Base-by-base conservation (phyloP, 2,329 filamentous ascomycete species). In the Cercospora sp. region DNA sequence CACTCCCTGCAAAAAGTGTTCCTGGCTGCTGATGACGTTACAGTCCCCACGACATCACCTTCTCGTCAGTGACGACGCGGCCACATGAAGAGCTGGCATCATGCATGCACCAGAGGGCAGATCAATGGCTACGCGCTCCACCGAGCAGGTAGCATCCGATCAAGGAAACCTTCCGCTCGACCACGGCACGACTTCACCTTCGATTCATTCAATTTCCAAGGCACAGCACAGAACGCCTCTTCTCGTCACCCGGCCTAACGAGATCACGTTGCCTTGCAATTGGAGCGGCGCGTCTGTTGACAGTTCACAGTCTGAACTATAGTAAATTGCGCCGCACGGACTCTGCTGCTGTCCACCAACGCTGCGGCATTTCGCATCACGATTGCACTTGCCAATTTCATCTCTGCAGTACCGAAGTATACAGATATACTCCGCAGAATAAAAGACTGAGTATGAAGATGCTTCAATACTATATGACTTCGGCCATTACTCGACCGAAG, bases 401-500 rank as follows among this genome's bases (percentile, higher is more conserved):
- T 16, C 37, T 43, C 37, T 43, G 16, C 37, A n/a, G 37, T 8
- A n/a, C 37, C 6, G 37, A 7, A 7, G 7, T 3, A n/a, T 8
- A n/a, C 37, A 43, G 37, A n/a, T n/a, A n/a, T n/a, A 43, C 37
- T n/a, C 6, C n/a, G 37, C 16, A 43, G 16, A 43, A 8, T n/a
- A n/a, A n/a, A n/a, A 43, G 37, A 43, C 16, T 8, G 37, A n/a
- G 7, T n/a, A n/a, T 43, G 6, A 1, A 43, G 37, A 43, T 43
- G 37, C 16, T 43, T 53, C 49, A 53, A 12, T 28, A 3, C 18
- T 53, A 12, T 5, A 26, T 13, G 9, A 8, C 8, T 59, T 37
- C 55, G 28, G 55, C 28, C 13, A 59, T 37, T n/a, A 59, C 55
- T 59, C 55, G 28, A 37, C 55, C 55, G 55, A 59, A 21, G 55